Percentiles rank a stretch among this genome's conserved stretches.
Evolutionary conservation across 1,284 basidiomycete species (phyloP).

Genomic region (Porogramme epimiltina): DNA sequence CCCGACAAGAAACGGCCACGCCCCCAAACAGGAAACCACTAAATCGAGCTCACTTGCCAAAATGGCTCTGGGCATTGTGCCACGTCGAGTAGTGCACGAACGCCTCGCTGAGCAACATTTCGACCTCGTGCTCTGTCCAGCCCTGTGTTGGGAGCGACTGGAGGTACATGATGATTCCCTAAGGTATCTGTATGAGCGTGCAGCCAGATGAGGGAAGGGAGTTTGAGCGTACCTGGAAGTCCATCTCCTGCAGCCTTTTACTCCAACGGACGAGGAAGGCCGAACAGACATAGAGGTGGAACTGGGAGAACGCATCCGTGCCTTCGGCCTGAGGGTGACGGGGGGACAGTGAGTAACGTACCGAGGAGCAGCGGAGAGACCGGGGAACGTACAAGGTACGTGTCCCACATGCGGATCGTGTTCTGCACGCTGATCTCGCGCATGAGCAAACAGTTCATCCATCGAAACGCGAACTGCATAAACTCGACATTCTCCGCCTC

Average conservation of each 20-base stretch:
- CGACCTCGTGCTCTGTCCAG: slow-evolving; percentile 96
- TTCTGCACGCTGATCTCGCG: slow-evolving; percentile 93
- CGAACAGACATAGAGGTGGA: slow-evolving; percentile 95
- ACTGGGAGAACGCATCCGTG: slow-evolving; percentile 93
- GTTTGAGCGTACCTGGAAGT: slow-evolving; percentile 78
- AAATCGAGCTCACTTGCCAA: slow-evolving; percentile 43
- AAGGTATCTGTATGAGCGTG: too few relatives aligned
- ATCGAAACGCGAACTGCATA: slow-evolving; percentile 97
- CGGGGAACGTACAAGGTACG: slow-evolving; percentile 77
- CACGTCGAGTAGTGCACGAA: slow-evolving; percentile 94
- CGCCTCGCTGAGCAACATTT: slow-evolving; percentile 93
- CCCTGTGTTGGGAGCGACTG: slow-evolving; percentile 94
- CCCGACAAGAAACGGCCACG: not conserved
- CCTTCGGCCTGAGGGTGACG: slow-evolving; percentile 82
- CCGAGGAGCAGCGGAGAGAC: not conserved
- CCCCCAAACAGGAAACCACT: not conserved
- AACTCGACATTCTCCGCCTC: slow-evolving; percentile 92
- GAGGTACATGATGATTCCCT: slow-evolving; percentile 99
- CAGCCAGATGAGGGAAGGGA: too few relatives aligned
- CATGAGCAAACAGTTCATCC: slow-evolving; percentile 99
- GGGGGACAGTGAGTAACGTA: not conserved
- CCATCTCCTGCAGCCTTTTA: slow-evolving; percentile 88
- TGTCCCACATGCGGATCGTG: slow-evolving; percentile 98
- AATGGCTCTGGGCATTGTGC: slow-evolving; percentile 94
- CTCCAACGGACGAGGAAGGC: slow-evolving; percentile 94